Percentiles rank a stretch among this genome's conserved stretches.
These are phyloP conservation scores for Cercospora janseana DNA, from an alignment of 2,329 filamentous ascomycete species.

Conservation along the genomic window DNA sequence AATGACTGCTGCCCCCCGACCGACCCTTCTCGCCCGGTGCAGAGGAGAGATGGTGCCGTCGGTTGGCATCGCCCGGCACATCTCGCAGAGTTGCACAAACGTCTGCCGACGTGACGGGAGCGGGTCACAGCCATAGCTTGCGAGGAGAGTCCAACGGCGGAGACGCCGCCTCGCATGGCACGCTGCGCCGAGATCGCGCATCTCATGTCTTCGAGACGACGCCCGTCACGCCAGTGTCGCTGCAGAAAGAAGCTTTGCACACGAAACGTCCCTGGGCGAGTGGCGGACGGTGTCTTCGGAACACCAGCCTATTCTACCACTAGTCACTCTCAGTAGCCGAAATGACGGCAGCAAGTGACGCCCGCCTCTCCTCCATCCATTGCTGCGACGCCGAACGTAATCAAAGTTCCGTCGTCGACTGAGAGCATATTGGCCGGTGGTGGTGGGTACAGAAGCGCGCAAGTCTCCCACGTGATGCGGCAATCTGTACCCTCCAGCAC, in stretches of 20 bases:
- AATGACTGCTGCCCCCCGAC: constrained; percentile 17
- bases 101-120: constrained; percentile 22
- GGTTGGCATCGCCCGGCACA: constrained; percentile 21
- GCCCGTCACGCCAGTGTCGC: constrained; percentile 18
- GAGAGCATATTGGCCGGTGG: no score
- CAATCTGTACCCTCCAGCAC: not conserved
- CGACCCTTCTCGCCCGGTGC: constrained; percentile 14
- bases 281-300: not conserved
- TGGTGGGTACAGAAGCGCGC: no score
- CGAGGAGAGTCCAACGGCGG: not conserved
- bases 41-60: constrained; percentile 9
- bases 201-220: constrained; percentile 12
- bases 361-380: not conserved
- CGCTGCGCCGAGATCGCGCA: constrained; percentile 16
- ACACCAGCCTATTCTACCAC: not conserved
- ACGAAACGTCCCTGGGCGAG: constrained; percentile 9
- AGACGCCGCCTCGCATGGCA: constrained; percentile 13
- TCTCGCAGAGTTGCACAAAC: constrained; percentile 17
- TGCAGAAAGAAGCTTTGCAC: constrained; percentile 8
- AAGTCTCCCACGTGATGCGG: not conserved
- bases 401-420: no score
- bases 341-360: constrained; percentile 13
- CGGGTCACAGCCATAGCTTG: constrained; percentile 5
- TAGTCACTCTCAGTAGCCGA: constrained; percentile 17
- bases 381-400: not conserved